These are phyloP conservation scores for Posidonia australis DNA, from an alignment of 106 monocot species.

Conservation along the genomic window DNA sequence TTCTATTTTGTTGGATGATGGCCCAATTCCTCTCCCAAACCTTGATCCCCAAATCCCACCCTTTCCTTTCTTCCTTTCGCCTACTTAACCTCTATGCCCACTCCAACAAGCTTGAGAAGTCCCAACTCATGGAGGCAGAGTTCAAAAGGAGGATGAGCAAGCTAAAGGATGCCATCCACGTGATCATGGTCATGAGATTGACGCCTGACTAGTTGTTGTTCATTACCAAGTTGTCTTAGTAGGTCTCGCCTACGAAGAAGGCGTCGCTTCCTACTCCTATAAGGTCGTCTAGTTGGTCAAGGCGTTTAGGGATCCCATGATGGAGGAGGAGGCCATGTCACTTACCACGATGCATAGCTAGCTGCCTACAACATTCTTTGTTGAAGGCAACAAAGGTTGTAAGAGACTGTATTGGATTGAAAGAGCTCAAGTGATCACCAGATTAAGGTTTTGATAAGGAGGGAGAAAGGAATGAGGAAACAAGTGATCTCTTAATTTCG, in stretches of 20 bases:
- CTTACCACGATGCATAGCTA: slow-evolving; percentile 7
- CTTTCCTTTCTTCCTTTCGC: not conserved
- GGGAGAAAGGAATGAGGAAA: too few relatives aligned
- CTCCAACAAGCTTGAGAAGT: slow-evolving; percentile 4
- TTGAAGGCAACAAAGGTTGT: not conserved
- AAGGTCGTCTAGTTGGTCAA: slow-evolving; percentile 5
- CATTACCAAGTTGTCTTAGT: slow-evolving; percentile 17
- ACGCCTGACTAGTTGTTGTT: slow-evolving; percentile 20
- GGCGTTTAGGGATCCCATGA: not conserved
- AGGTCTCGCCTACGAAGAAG: slow-evolving; percentile 11
- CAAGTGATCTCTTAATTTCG: too few relatives aligned
- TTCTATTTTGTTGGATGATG: too few relatives aligned
- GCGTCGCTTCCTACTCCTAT: not conserved
- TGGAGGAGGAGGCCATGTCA: slow-evolving; percentile 15
- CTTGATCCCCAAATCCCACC: too few relatives aligned
- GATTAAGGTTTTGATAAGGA: too few relatives aligned
- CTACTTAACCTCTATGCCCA: too few relatives aligned
- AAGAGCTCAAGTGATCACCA: too few relatives aligned
- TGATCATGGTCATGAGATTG: slow-evolving; percentile 8
- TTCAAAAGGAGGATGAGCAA: not conserved
- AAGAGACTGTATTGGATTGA: too few relatives aligned
- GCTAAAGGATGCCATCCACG: slow-evolving; percentile 18
- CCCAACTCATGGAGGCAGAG: slow-evolving; percentile 8
- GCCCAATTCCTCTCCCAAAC: too few relatives aligned
- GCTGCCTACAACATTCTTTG: slow-evolving; percentile 7